These are phyloP conservation scores for Gonium pectorale DNA, from an alignment of 139 green algal genomes.

Conservation along the genomic window DNA sequence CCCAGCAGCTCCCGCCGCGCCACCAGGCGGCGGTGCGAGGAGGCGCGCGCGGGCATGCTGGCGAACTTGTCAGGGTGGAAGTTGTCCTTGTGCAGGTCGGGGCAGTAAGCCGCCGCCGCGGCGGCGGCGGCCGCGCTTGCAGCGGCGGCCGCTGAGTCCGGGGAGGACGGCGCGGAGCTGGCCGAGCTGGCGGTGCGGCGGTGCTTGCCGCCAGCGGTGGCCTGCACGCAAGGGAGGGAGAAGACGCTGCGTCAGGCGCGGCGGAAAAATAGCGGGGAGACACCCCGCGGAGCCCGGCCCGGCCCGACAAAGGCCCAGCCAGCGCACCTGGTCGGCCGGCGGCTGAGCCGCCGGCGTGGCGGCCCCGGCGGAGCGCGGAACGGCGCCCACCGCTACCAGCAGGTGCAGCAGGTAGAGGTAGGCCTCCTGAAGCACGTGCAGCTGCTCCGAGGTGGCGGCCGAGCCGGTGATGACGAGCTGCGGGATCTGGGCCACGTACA, in stretches of 20 bases:
- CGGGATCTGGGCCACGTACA: slow-evolving; percentile 50
- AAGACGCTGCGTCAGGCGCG: no score
- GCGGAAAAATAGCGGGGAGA: no score
- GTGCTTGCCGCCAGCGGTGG: no score
- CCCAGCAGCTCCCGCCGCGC: slow-evolving; percentile 41
- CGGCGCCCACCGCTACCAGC: slow-evolving; percentile 35
- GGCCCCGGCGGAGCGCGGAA: background rate
- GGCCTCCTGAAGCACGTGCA: slow-evolving; percentile 37
- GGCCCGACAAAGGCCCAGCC: no score
- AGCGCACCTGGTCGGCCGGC: no score
- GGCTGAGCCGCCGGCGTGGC: no score
- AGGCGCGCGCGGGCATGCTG: background rate
- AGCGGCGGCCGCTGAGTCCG: background rate
- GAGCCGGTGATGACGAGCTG: slow-evolving; percentile 2
- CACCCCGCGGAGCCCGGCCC: no score
- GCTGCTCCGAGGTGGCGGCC: background rate
- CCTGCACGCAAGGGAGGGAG: no score
- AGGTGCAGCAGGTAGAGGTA: slow-evolving; percentile 41
- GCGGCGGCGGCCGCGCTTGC: background rate
- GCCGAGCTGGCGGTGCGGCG: no score
- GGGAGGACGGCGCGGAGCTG: background rate
- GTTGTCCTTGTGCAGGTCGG: slow-evolving; percentile 34
- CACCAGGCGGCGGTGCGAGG: slow-evolving; percentile 1
- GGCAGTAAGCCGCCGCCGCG: background rate
- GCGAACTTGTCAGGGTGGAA: slow-evolving; percentile 27